phyloP scores from a whole-genome alignment of 1,284 basidiomycete genomes.

The Rhodofomes roseus region DNA sequence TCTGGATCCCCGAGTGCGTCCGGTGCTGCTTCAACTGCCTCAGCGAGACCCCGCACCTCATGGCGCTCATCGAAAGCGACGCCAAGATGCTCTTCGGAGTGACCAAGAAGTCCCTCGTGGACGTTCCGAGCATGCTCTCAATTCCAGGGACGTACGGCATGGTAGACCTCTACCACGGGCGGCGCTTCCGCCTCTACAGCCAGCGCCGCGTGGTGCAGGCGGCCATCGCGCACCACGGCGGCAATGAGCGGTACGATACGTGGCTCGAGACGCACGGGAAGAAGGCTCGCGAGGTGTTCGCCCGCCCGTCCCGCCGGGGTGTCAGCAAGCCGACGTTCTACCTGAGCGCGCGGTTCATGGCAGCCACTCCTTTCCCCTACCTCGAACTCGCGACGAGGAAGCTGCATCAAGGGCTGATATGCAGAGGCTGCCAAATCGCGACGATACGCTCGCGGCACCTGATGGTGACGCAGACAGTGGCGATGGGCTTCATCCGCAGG shows the following conservation, averaged over 20 bases:
- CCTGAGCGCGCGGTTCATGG: background rate
- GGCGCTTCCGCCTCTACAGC: slow-evolving; percentile 1
- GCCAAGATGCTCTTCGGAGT: background rate
- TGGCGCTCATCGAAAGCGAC: slow-evolving; percentile 2
- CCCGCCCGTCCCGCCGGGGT: background rate
- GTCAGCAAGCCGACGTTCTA: background rate
- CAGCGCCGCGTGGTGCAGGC: background rate
- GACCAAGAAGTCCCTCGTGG: background rate
- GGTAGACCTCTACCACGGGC: background rate
- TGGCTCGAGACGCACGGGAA: background rate
- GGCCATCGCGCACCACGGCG: background rate
- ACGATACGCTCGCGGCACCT: background rate
- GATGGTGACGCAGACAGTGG: background rate
- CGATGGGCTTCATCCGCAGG: background rate
- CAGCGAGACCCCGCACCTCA: background rate
- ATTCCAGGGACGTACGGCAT: background rate
- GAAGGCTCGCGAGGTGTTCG: background rate
- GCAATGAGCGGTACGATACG: background rate
- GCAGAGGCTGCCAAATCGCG: background rate
- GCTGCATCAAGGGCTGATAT: background rate
- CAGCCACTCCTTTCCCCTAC: background rate
- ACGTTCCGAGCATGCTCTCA: background rate
- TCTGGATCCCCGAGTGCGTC: slow-evolving; percentile 2
- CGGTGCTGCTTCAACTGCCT: slow-evolving; percentile 5
- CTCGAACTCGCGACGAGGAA: background rate